Base-by-base conservation (phyloP, 2,329 filamentous ascomycete species). In the Colletotrichum sansevieriae region DNA sequence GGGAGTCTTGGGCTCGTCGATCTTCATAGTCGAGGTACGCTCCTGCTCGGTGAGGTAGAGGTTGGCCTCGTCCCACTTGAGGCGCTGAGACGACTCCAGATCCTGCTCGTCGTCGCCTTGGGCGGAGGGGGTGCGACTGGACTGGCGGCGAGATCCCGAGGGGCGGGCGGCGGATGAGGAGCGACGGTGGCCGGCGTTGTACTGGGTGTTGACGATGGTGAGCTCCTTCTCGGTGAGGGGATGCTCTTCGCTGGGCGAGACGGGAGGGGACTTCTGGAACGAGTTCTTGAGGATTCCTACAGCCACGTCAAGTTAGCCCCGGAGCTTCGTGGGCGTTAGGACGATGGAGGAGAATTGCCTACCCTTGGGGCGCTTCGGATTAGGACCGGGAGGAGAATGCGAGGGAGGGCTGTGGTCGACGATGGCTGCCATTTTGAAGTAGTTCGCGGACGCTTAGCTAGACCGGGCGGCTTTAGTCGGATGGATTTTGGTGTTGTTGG, bases 51-150 rank as follows among this genome's bases (percentile, higher is more conserved):
- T 96, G 61, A 99, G 87, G 82, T 98, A 99, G 37, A 99, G 87
- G 78, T 99, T 99, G 52, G 93, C 96, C 83, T 99, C 96, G 80
- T 99, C 96, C 96, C 96, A 99, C 83, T 98, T 97, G 73, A 99
- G 86, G 71, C 94, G 91, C 71, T 92, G 91, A 67, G 88, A 90
- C 65, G 84, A 85, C 56, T 89, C 87, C 18, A 84, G 79, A 47
- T 87, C 83, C 52, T 83, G 79, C 22, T 83, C 82, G 69, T 82
- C 78, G 61, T 77, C 79, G 68, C 75, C 78, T 59, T 83, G 80
- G 70, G 84, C 80, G 64, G 83, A 83, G 56, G 81, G 78, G 68
- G 83, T 80, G 70, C 81, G 81, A 70, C 80, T 80, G 1, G 92
- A 95, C 72, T 91, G 91, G 58, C 93, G 91, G 63, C 94, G 91